A percentile compares a stretch with the other conserved stretches of the same genome.
Conservation (phyloP, 2,329 filamentous ascomycete genomes). For the Remersonia thermophila region DNA sequence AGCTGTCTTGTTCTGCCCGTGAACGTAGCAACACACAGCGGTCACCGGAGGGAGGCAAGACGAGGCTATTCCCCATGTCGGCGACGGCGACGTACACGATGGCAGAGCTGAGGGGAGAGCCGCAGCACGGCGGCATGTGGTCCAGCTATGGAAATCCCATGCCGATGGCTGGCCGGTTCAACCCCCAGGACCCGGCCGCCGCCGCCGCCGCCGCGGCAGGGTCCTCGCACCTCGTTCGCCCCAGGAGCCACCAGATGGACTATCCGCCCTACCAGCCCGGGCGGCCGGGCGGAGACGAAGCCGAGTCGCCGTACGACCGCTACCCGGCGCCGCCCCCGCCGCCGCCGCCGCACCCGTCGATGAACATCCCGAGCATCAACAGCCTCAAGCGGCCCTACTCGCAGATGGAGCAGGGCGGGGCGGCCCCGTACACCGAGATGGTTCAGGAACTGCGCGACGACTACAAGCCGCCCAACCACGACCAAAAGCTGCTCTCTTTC, state of each 20-base stretch:
- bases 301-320: slow-evolving; percentile 39
- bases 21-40: no score
- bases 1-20: no score
- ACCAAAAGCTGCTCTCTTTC: slow-evolving; percentile 49
- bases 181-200: slow-evolving; percentile 38
- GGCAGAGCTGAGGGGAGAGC: slow-evolving; percentile 51
- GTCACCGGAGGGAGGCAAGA: no score
- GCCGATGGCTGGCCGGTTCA: slow-evolving; percentile 39
- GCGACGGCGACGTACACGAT: slow-evolving; percentile 50
- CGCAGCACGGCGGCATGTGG: slow-evolving; percentile 45
- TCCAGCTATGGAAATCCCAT: slow-evolving; percentile 44
- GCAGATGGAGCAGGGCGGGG: slow-evolving; percentile 33
- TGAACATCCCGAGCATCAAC: slow-evolving; percentile 34
- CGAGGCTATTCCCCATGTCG: slow-evolving; percentile 38
- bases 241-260: slow-evolving; percentile 37
- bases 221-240: slow-evolving; percentile 37
- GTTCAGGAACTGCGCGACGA: slow-evolving; percentile 49
- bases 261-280: slow-evolving; percentile 36
- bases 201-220: slow-evolving; percentile 32
- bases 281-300: slow-evolving; percentile 43
- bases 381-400: slow-evolving; percentile 47
- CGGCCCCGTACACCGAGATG: slow-evolving; percentile 43
- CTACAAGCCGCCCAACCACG: slow-evolving; percentile 45
- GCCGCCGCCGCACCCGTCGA: slow-evolving; percentile 31
- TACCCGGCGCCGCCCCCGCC: slow-evolving; percentile 32